Percentiles rank a stretch among this genome's conserved stretches.
Evolutionary conservation across 1,139 yeast genomes (phyloP).

Genomic region (Eremothecium gossypii): DNA sequence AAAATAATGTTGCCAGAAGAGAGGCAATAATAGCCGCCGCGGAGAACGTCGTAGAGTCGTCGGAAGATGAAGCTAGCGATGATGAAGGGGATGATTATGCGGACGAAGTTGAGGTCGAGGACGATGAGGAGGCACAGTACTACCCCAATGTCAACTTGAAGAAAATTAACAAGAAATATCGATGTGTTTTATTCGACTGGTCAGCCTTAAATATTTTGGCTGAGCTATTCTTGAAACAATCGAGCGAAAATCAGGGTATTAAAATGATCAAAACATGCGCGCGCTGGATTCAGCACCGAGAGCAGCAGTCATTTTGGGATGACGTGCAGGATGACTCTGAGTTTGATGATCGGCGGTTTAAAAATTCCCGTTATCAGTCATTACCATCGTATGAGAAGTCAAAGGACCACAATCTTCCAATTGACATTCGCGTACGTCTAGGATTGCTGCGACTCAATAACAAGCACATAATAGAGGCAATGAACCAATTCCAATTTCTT

Average conservation of each 20-base stretch:
- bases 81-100: slow-evolving; percentile 8
- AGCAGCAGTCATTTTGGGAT: slow-evolving; percentile 75
- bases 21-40: slow-evolving; percentile 24
- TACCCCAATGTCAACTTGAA: slow-evolving; percentile 23
- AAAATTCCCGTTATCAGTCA: slow-evolving; percentile 35
- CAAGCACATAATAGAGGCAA: slow-evolving; percentile 60
- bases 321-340: slow-evolving; percentile 68
- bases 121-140: slow-evolving; percentile 21
- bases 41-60: slow-evolving; percentile 29
- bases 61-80: slow-evolving; percentile 20
- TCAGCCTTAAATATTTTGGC: slow-evolving; percentile 76
- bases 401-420: slow-evolving; percentile 51
- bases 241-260: slow-evolving; percentile 49
- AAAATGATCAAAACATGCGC: slow-evolving; percentile 60
- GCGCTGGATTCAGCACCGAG: slow-evolving; percentile 74
- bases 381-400: slow-evolving; percentile 33
- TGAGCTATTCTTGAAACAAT: slow-evolving; percentile 65
- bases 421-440: slow-evolving; percentile 76
- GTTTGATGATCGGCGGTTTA: slow-evolving; percentile 60
- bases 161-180: slow-evolving; percentile 23
- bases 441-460: slow-evolving; percentile 64
- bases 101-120: slow-evolving; percentile 17
- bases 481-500: slow-evolving; percentile 55
- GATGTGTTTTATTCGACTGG: slow-evolving; percentile 60
- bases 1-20: slow-evolving; percentile 37